phyloP scores from a whole-genome alignment of 345 rosid genomes.

The Barbarea vulgaris region DNA sequence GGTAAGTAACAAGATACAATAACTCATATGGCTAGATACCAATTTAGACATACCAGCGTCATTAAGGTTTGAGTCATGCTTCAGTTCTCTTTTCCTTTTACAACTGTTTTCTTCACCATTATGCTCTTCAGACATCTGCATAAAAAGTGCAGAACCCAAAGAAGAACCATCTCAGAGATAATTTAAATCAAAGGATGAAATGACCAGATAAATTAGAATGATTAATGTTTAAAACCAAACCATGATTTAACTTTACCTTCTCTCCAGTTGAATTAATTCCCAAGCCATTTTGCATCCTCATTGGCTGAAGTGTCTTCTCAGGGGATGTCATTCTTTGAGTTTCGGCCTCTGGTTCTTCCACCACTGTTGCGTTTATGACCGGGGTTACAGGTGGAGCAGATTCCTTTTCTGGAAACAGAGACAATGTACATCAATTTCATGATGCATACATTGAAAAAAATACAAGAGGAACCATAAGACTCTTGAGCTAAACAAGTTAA shows the following conservation, averaged over 20 bases:
- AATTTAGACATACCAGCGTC: constrained; percentile 4
- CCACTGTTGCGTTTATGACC: constrained; percentile 35
- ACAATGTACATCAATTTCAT: constrained; percentile 10
- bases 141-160: constrained; percentile 6
- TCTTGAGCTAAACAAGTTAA: not conserved
- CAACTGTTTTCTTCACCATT: not conserved
- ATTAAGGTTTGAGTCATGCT: not conserved
- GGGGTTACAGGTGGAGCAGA: constrained; percentile 33
- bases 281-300: not conserved
- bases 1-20: constrained; percentile 1
- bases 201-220: not conserved
- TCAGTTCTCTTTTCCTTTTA: constrained; percentile 13
- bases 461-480: not conserved
- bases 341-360: not conserved
- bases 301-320: not conserved
- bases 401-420: constrained; percentile 46
- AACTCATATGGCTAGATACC: not conserved
- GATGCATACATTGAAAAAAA: not conserved
- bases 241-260: constrained; percentile 10
- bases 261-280: constrained; percentile 3
- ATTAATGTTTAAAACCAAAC: not conserved
- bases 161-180: not conserved
- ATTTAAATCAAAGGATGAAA: not conserved
- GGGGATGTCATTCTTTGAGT: constrained; percentile 30
- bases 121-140: constrained; percentile 10